phyloP scores from a whole-genome alignment of 495 filamentous ascomycete genomes.

The Margaritispora aquatica region DNA sequence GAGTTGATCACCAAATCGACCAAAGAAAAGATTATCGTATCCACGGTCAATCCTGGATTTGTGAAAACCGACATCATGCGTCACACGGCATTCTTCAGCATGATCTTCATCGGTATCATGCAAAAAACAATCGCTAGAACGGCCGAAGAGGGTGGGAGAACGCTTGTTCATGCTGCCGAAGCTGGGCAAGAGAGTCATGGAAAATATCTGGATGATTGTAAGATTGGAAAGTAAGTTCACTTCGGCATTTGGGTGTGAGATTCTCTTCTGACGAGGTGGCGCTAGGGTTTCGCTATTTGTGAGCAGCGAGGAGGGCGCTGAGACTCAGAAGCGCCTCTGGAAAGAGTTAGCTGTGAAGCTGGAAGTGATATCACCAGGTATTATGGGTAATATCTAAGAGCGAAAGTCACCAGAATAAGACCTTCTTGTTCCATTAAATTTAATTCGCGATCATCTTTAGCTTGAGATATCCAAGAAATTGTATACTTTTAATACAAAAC shows the following conservation, averaged over 20 bases:
- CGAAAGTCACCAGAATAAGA: too few species aligned
- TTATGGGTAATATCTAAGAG: neutral
- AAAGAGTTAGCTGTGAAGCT: slow-evolving; percentile 8
- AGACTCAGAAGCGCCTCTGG: slow-evolving; percentile 6
- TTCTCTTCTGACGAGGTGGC: neutral
- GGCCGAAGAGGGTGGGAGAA: slow-evolving; percentile 14
- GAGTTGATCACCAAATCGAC: slow-evolving; percentile 19
- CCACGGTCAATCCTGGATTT: slow-evolving; percentile 28
- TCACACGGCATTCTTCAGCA: slow-evolving; percentile 4
- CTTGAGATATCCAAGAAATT: too few species aligned
- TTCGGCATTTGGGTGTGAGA: too few species aligned
- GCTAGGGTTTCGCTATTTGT: slow-evolving; percentile 1
- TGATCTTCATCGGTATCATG: neutral
- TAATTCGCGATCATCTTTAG: too few species aligned
- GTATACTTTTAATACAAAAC: too few species aligned
- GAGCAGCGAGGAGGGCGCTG: slow-evolving; percentile 9
- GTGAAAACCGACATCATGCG: slow-evolving; percentile 27
- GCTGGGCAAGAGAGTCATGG: slow-evolving; percentile 14
- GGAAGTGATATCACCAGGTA: slow-evolving; percentile 9
- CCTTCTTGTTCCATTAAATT: too few species aligned
- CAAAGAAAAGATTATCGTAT: slow-evolving; percentile 25
- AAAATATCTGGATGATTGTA: slow-evolving; percentile 18
- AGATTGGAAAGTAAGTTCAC: slow-evolving; percentile 6
- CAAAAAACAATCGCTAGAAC: slow-evolving; percentile 2
- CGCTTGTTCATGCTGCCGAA: slow-evolving; percentile 1